phyloP scores from a whole-genome alignment of 768 basidiomycete genomes.

The Kwoniella sp. region DNA sequence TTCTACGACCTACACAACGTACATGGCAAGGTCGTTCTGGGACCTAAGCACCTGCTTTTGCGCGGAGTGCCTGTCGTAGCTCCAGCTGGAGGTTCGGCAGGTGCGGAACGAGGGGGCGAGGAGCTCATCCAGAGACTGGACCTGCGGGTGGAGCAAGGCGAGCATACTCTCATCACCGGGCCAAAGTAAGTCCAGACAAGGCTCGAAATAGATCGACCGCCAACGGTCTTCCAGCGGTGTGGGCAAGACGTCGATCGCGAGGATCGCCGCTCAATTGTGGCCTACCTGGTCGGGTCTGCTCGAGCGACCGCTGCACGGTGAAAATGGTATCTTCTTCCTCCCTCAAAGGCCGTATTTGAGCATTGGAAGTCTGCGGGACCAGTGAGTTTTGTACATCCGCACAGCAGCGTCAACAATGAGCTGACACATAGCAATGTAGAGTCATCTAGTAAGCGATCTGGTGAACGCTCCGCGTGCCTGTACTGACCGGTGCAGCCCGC shows the following conservation, averaged over 20 bases:
- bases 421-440: constrained; percentile 39
- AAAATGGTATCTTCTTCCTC: constrained; percentile 61
- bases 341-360: constrained; percentile 94
- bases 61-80: constrained; percentile 52
- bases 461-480: background rate
- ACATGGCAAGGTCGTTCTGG: constrained; percentile 57
- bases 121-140: constrained; percentile 69
- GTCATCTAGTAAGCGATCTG: constrained; percentile 64
- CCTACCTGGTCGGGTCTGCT: constrained; percentile 54
- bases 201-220: background rate
- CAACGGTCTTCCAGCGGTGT: constrained; percentile 62
- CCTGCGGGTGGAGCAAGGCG: constrained; percentile 61
- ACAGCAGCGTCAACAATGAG: background rate
- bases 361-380: constrained; percentile 78
- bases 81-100: constrained; percentile 50
- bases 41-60: constrained; percentile 55
- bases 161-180: constrained; percentile 90
- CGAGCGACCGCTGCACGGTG: constrained; percentile 59
- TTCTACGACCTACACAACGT: constrained; percentile 65
- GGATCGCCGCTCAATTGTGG: constrained; percentile 88
- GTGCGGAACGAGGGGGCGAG: constrained; percentile 49
- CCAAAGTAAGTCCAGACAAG: constrained; percentile 52
- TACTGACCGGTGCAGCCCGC: constrained; percentile 54
- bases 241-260: constrained; percentile 82
- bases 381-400: constrained; percentile 52